Evolutionary conservation across 2,329 filamentous ascomycete genomes (phyloP).

Genomic region (Beauveria sp.): DNA sequence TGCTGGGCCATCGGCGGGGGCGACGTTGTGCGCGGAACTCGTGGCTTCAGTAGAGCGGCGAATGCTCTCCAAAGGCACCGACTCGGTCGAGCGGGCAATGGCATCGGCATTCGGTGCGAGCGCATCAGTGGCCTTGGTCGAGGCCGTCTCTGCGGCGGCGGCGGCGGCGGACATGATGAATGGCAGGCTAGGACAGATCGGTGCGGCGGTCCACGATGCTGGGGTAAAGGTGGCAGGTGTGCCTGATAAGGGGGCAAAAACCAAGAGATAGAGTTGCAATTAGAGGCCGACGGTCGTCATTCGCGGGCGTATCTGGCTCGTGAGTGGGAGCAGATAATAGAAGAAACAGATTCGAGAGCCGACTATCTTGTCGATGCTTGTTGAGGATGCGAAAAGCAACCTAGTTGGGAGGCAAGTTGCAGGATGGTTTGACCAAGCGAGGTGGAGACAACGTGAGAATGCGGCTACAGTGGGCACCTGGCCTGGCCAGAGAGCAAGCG

Average conservation of each 20-base stretch:
- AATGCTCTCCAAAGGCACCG: slow-evolving; percentile 7
- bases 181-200: not conserved
- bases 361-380: not conserved
- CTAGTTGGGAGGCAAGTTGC: not conserved
- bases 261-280: not conserved
- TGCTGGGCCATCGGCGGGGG: slow-evolving; percentile 1
- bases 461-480: not conserved
- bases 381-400: slow-evolving; percentile 1
- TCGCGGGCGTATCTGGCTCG: not conserved
- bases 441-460: slow-evolving; percentile 5
- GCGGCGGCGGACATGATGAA: slow-evolving; percentile 2
- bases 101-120: not conserved
- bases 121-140: not conserved
- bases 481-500: not conserved
- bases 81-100: not conserved
- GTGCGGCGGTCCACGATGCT: not conserved
- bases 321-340: not conserved
- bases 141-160: not conserved
- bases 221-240: not conserved
- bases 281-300: not conserved
- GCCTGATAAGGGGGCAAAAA: not conserved
- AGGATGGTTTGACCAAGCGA: slow-evolving; percentile 7
- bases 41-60: slow-evolving; percentile 7
- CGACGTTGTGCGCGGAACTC: slow-evolving; percentile 4
- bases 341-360: not conserved